Base-by-base conservation (phyloP, 2,329 filamentous ascomycete species). In the Botrytis deweyae region DNA sequence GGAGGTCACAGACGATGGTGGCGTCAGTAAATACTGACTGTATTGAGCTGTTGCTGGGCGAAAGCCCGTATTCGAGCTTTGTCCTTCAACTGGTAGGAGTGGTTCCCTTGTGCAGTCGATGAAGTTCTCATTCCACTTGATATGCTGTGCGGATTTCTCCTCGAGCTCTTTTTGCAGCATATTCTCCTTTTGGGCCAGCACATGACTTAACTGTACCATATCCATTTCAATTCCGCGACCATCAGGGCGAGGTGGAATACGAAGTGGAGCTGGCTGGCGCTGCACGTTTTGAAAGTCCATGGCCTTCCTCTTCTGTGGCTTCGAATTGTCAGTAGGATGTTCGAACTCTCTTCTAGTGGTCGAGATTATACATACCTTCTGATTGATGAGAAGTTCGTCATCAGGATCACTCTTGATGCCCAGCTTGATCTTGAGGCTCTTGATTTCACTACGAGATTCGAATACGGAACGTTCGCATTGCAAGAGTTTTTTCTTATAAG, bases 341-440 rank as follows among this genome's bases (percentile, higher is more conserved):
- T 22, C 36, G 33, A 29, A 9, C 25, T 25, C 29, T 38, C n/a
- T 20, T 49, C 40, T 22, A 55, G 33, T 22, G 74, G 78, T 75
- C 84, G 82, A 46, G 80, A 79, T 75, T 80, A 52, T 75, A 81
- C 88, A 83, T 86, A 95, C 93, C 89, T 96, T 97, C 82, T 96
- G 93, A 84, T 97, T 97, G 85, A 97, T 91, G 80, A 97, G 88
- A 82, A 98, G 94, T 80, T 98, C 95, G 80, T 98, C 96, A 68
- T 72, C 66, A 68, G 66, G 25, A 80, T 97, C 93, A 78, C 90
- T 91, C 84, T 96, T 97, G 86, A 98, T 95, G 79, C 92, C 91
- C 77, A 98, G 88, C 80, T 92, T 92, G 81, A 93, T 87, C 87
- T 98, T 98, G 83, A 92, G 91, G 77, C 95, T 91, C 86, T 97